Percentiles rank a stretch among this genome's conserved stretches.
These are phyloP conservation scores for Brassica carinata DNA, from an alignment of 345 rosid species.

Conservation along the genomic window DNA sequence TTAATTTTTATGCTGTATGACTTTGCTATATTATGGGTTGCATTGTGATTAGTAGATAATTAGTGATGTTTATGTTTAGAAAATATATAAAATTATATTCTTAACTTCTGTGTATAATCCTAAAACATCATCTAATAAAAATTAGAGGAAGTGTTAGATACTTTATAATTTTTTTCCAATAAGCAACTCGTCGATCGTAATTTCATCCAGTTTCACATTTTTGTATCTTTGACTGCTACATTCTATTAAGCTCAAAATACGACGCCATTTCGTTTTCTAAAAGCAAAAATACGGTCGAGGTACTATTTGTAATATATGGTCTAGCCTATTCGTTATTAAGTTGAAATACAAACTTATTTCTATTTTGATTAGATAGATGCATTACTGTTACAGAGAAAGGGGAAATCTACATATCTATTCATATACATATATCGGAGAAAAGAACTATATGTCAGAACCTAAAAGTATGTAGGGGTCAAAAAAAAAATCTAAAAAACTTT, in stretches of 20 bases:
- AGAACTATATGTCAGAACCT: constrained; percentile 4
- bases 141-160: neutral
- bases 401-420: neutral
- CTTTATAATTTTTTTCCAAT: neutral
- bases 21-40: too few relatives aligned
- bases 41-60: too few relatives aligned
- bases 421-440: neutral
- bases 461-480: constrained; percentile 30
- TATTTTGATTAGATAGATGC: neutral
- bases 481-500: constrained; percentile 21
- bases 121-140: neutral
- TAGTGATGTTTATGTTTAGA: too few relatives aligned
- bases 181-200: neutral
- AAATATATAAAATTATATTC: too few relatives aligned
- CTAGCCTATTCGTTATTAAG: neutral
- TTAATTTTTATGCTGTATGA: too few relatives aligned
- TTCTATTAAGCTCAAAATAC: neutral
- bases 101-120: neutral
- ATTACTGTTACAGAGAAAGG: neutral
- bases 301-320: neutral
- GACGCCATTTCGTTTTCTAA: neutral
- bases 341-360: neutral
- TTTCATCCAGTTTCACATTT: neutral
- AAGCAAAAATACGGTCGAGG: neutral
- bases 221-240: neutral